A percentile compares a stretch with the other conserved stretches of the same genome.
Conservation (phyloP, 306 rosid genomes). For the Rubus idaeus region DNA sequence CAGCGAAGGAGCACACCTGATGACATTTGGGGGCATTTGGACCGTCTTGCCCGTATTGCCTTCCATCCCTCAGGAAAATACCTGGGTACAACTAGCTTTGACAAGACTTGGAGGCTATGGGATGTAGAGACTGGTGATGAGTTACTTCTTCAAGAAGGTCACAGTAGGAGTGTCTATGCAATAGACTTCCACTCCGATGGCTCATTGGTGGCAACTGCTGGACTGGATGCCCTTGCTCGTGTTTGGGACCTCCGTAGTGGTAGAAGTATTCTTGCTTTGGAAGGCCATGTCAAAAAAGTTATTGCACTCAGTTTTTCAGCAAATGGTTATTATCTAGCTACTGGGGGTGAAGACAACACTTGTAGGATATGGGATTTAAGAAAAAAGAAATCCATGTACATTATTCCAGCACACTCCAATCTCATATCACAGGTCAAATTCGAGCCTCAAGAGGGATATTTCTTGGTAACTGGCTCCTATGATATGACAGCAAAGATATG, state of each 20-base stretch:
- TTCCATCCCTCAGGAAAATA: conserved; percentile 96
- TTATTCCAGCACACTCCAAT: conserved; percentile 93
- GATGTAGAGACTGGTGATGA: conserved; percentile 83
- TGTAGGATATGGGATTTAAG: conserved; percentile 95
- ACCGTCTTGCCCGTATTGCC: conserved; percentile 91
- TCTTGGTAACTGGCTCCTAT: conserved; percentile 84
- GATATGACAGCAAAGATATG: conserved; percentile 97
- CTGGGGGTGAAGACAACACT: conserved; percentile 89
- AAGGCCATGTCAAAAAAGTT: conserved; percentile 95
- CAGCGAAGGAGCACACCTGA: conserved; percentile 65
- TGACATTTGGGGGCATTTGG: conserved; percentile 88
- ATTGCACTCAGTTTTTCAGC: conserved; percentile 83
- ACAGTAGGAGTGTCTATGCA: conserved; percentile 81
- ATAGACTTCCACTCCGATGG: conserved; percentile 87
- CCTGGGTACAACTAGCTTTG: conserved; percentile 93
- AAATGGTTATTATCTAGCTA: conserved; percentile 89
- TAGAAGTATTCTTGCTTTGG: conserved; percentile 84
- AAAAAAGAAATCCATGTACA: conserved; percentile 78
- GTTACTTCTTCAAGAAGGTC: conserved; percentile 97
- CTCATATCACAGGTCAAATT: conserved; percentile 87
- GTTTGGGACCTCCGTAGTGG: conserved; percentile 98
- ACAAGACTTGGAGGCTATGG: conserved; percentile 99
- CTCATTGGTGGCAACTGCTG: conserved; percentile 89
- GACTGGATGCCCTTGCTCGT: conserved; percentile 83
- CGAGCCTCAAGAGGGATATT: conserved; percentile 97